Conservation (phyloP, 257 asterid genomes). For the Ilex aquifolium region DNA sequence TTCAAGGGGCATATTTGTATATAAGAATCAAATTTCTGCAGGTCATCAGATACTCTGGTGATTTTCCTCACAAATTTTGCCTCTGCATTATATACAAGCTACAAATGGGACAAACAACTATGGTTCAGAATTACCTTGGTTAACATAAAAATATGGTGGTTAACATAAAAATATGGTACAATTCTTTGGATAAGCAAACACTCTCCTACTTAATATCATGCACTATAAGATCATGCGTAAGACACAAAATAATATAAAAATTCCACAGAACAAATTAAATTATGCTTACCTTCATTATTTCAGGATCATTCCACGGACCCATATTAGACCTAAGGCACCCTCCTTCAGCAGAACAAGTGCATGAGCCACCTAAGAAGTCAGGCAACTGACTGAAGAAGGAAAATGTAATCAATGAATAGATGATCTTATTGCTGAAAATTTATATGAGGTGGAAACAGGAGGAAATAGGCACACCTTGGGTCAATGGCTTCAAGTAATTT, state of each 20-base stretch:
- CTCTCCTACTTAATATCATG: not conserved
- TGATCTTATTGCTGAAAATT: slow-evolving; percentile 10
- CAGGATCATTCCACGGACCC: slow-evolving; percentile 98
- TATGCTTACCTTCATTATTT: slow-evolving; percentile 66
- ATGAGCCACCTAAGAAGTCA: slow-evolving; percentile 86
- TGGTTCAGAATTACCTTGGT: not conserved
- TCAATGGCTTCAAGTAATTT: slow-evolving; percentile 73
- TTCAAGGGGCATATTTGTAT: slow-evolving; percentile 35
- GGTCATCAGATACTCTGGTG: slow-evolving; percentile 36
- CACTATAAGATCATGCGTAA: not conserved
- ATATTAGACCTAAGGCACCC: slow-evolving; percentile 86
- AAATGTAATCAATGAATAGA: slow-evolving; percentile 16
- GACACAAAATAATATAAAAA: not conserved
- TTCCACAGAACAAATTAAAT: not conserved
- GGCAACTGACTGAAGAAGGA: slow-evolving; percentile 71
- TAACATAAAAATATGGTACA: not conserved
- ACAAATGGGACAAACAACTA: slow-evolving; percentile 9
- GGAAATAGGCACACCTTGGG: slow-evolving; percentile 49
- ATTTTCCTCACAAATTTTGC: slow-evolving; percentile 42
- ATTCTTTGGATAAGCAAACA: not conserved
- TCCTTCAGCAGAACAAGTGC: slow-evolving; percentile 74
- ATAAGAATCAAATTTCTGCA: slow-evolving; percentile 36
- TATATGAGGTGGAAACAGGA: slow-evolving; percentile 12
- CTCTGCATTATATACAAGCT: slow-evolving; percentile 63
- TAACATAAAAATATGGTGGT: too few species aligned